Evolutionary conservation across 352 stramenopile species (phyloP), one percentile per base, ranked within the genome.

Genomic region (Phytophthora foliorum): DNA sequence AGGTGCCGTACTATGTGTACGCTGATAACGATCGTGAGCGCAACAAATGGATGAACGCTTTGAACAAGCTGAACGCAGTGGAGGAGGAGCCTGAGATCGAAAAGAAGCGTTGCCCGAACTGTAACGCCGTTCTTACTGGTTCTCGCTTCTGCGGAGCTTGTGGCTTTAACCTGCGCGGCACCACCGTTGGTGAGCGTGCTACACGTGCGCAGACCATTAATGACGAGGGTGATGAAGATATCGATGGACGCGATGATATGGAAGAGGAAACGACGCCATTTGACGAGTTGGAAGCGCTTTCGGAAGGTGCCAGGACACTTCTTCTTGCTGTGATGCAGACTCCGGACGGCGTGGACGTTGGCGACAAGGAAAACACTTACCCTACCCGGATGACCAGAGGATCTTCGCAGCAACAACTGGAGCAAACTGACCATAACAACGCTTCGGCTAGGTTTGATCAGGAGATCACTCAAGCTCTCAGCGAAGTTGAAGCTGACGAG

Each of bases 1-100:
- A 94, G 57, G 85, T 96, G n/a, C 90, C 90, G 32, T 97, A 96
- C 72, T 97, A 96, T 59, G 90, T 97, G 34, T 97, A 95, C 63
- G 90, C 90, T 0, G 90, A 96, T 67, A 97, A 94, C 41, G 88
- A 96, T 54, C 85, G 87, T 3, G 88, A 97, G 66, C 90, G 89
- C 31, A 91, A 80, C 39, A 95, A 96, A 64, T 97, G 90, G 90
- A 94, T 97, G 80, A 92, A 84, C 21, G 90, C 90, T 16, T 74
- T 97, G 42, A 74, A 86, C 31, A 96, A 96, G 67, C 65, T 95
- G 13, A 94, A 81, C 10, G 62, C 81, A 0, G 79, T 92, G 13
- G 74, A 75, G 3, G 86, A 95, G 61, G 88, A 95, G 29, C 82
- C 84, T 6, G 76, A 92, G 29, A 53, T 84, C 2, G 86, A 92